A percentile compares a stretch with the other conserved stretches of the same genome.
Conservation (phyloP, 2,329 filamentous ascomycete genomes). For the Emmonsiellopsis sp. region DNA sequence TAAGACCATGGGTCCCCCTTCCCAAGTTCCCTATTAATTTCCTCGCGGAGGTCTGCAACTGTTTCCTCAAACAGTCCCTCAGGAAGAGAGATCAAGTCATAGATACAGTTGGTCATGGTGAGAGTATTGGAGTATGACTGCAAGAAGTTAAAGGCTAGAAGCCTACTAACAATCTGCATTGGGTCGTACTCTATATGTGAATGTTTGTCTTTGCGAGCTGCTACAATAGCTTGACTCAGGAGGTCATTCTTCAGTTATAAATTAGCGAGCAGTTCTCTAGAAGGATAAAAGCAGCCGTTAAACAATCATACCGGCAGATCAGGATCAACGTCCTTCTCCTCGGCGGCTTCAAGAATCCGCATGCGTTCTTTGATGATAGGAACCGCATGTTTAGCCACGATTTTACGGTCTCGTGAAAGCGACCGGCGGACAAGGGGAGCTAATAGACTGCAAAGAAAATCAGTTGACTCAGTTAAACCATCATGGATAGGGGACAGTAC, state of each 20-base stretch:
- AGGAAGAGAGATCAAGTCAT: constrained; percentile 10
- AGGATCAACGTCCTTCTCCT: background rate
- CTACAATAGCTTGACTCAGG: constrained; percentile 8
- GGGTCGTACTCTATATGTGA: constrained; percentile 4
- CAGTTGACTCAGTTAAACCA: background rate
- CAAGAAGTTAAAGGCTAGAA: constrained; percentile 7
- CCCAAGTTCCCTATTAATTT: constrained; percentile 3
- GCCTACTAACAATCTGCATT: constrained; percentile 8
- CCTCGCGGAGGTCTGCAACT: constrained; percentile 3
- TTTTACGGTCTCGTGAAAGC: background rate
- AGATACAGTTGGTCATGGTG: constrained; percentile 11
- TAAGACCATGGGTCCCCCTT: constrained; percentile 2
- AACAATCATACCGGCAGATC: background rate
- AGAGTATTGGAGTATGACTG: constrained; percentile 8
- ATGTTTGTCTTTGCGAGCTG: constrained; percentile 10
- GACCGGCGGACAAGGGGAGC: background rate
- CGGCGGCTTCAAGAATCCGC: constrained; percentile 6
- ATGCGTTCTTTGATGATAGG: constrained; percentile 12
- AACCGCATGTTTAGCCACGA: constrained; percentile 1
- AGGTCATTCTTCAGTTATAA: constrained; percentile 6
- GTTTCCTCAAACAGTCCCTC: constrained; percentile 5
- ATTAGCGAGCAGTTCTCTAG: background rate
- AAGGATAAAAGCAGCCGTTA: too few relatives aligned
- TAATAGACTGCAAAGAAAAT: background rate
- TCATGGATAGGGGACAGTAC: background rate